Base-by-base conservation (phyloP, 2,329 filamentous ascomycete genomes). In the Botryosphaeria agaves region DNA sequence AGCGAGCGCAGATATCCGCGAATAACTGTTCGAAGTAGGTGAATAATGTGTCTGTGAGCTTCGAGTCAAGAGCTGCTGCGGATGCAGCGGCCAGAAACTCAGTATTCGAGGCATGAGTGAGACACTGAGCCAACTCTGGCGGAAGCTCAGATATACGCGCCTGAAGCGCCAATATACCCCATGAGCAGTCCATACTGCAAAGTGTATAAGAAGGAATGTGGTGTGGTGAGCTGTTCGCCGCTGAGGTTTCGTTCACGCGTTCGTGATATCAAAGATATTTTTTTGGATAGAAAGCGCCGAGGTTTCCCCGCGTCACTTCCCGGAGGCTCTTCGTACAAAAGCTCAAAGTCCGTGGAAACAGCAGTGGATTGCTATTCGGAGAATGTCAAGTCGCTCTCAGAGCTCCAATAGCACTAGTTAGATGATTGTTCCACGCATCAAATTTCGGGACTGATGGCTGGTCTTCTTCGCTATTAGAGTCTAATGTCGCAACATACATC, bases 1-100 rank as follows among this genome's bases (percentile, higher is more conserved):
- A 92, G 59, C 78, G 65, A 37, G 83, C 78, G 53, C 78, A 82
- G 29, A 91, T 62, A 52, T 94, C 85, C 42, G 82, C 71, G 44
- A 89, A 81, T 24, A 85, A 57, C 37, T 66, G 60, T 48, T 80
- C 73, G 52, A 85, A 84, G 45, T 78, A 67, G 39, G 69, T 61
- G 46, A 89, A 84, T 47, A 93, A 60, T 33, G 62, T 61, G 46
- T 82, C 72, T 44, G 82, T 87, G 51, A 72, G 66, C 55, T 62
- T 59, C 42, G 79, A 64, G 43, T 72, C 64, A 46, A 92, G 67
- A 34, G 81, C 72, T 35, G 73, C 69, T 43, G 66, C 59, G 41
- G 80, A 69, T 45, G 91, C 61, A 41, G 70, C 69, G 49, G 82
- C 70, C 24, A 91, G 67, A 52, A 84, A 75, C 46, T 68, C 65